Base-by-base conservation (phyloP, 306 rosid species). In the Ceratonia siliqua region DNA sequence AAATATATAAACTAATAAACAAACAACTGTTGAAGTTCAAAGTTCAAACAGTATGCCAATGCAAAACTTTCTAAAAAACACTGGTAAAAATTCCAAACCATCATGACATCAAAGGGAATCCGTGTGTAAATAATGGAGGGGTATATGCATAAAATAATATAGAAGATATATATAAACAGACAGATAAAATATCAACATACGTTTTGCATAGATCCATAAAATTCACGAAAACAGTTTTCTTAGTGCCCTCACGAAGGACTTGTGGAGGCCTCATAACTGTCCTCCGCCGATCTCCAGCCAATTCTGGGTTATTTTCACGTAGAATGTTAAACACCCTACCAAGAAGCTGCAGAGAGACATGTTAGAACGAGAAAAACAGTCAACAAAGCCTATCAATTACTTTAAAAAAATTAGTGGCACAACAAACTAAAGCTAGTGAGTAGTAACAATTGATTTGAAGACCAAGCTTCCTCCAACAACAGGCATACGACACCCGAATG, bases 251-350 rank as follows among this genome's bases (percentile, higher is more conserved):
- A 72, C 96, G 98, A 75, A 93, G 97, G 76, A 93, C 98, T 86
- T 93, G 97, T 33, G 98, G 98, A 77, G 98, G 98, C 87, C 98
- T 89, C 95, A 90, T 89, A 61, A 93, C 97, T 48, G 97, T 90
- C 80, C 98, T 84, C 52, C 91, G 90, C 70, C 92, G 83, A 46
- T 89, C 95, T 48, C 98, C 96, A 25, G 98, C 95, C 75, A 93
- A 91, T 73, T 93, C 98, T 0, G 98, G 98, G 80, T 93, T 93
- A 75, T 93, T 86, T 81, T 93, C 98, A 3, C 98, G 85, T 33
- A 93, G 95, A 76, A 93, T 93, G 80, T 93, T 89, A 58, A 90
- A 90, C 75, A 93, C 96, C 83, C 98, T 85, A 38, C 91, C 98
- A 82, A 93, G 91, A 76, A 93, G 98, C 98, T 93, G 88, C 80